Evolutionary conservation across 768 basidiomycete genomes (phyloP), one percentile per base, ranked within the genome.

Genomic region (Rhodocollybia butyracea): DNA sequence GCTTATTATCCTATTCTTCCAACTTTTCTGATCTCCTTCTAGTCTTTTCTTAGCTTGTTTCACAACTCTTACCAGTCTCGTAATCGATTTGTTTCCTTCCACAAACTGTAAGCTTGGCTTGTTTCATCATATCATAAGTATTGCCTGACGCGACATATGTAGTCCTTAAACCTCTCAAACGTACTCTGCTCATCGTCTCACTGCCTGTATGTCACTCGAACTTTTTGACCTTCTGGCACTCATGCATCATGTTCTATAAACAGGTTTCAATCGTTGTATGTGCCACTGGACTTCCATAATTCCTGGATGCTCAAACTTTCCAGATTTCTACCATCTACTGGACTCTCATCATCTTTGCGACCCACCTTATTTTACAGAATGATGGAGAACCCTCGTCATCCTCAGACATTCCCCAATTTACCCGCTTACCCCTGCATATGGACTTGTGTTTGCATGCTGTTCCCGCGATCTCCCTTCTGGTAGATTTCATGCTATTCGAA

Each of bases 401-500:
- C 13, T 57, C 68, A 1, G 63, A 60, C 17, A 56, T 66, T n/a
- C 52, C 63, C 2, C 57, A 51, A n/a, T 47, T 72, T 6, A 61
- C 72, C 12, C 64, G 69, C 39, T 65, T 86, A 7, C 82, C 84
- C 8, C 66, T 90, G 1, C 66, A 70, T 40, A 66, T 81, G 51
- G 89, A 91, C 61, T 66, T 91, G 2, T 76, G 80, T 3, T 66
- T 94, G 56, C 91, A 94, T 62, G 82, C 81, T 5, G 68, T 71
- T 2, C 91, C 91, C 2, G 78, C 80, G 1, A 38, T 83, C 8
- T 64, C 80, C 5, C 73, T 91, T 39, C 58, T 87, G 19, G 56
- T 79, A 31, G 88, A 93, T 64, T 94, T 93, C 66, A 75, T 86
- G 60, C 59, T 81, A 10, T 80, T 87, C 51, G 87, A 92, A 62